These are phyloP conservation scores for Pleomassaria siparia DNA, from an alignment of 2,329 filamentous ascomycete genomes.

Conservation along the genomic window DNA sequence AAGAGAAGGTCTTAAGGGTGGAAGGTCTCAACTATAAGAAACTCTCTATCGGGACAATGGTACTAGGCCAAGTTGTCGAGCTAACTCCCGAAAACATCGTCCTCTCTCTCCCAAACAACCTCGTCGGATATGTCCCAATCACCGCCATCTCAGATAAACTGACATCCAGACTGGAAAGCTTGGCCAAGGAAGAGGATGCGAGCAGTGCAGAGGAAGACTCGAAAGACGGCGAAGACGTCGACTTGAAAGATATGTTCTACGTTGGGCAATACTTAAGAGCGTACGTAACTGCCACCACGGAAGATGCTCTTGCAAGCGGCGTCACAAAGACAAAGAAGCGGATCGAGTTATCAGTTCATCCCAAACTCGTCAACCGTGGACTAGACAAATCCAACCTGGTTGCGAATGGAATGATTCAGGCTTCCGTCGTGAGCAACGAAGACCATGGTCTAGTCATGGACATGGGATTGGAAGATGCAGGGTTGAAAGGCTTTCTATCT, in stretches of 20 bases:
- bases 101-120: slow-evolving; percentile 86
- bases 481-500: slow-evolving; percentile 79
- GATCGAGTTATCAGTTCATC: slow-evolving; percentile 85
- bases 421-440: slow-evolving; percentile 86
- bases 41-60: slow-evolving; percentile 78
- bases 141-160: slow-evolving; percentile 86
- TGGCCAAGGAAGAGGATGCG: slow-evolving; percentile 61
- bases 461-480: slow-evolving; percentile 69
- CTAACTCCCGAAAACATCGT: slow-evolving; percentile 79
- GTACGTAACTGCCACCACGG: slow-evolving; percentile 76
- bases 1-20: slow-evolving; percentile 63
- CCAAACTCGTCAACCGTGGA: slow-evolving; percentile 74
- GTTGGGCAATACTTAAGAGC: slow-evolving; percentile 87
- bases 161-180: slow-evolving; percentile 70
- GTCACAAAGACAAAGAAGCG: slow-evolving; percentile 69
- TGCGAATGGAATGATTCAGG: slow-evolving; percentile 77
- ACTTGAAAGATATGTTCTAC: slow-evolving; percentile 73
- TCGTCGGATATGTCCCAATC: slow-evolving; percentile 84
- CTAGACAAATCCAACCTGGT: slow-evolving; percentile 73
- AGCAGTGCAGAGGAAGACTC: slow-evolving; percentile 53
- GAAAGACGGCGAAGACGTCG: slow-evolving; percentile 61
- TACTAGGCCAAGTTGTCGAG: slow-evolving; percentile 82
- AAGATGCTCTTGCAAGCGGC: slow-evolving; percentile 56
- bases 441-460: slow-evolving; percentile 96
- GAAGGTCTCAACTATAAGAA: slow-evolving; percentile 92